Percentiles rank a stretch among this genome's conserved stretches.
Conservation (phyloP, 345 rosid genomes). For the Physaria fendleri region DNA sequence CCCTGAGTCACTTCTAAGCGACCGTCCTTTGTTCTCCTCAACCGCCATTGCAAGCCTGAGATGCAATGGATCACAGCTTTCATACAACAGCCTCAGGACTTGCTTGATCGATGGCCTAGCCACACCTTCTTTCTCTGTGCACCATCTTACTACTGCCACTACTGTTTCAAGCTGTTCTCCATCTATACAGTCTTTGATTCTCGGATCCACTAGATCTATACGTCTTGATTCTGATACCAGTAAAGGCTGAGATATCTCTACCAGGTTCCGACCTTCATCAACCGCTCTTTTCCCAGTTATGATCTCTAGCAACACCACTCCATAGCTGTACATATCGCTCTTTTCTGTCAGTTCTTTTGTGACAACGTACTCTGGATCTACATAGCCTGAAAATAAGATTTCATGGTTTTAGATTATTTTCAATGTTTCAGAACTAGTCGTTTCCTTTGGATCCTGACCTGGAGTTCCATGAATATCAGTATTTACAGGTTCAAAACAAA, state of each 20-base stretch:
- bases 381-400: constrained; percentile 56
- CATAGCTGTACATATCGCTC: constrained; percentile 87
- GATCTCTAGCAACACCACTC: constrained; percentile 83
- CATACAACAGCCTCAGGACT: constrained; percentile 67
- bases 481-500: constrained; percentile 79
- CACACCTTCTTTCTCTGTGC: constrained; percentile 77
- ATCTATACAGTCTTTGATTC: constrained; percentile 53
- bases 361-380: constrained; percentile 90
- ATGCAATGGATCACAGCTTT: constrained; percentile 77
- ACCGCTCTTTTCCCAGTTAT: constrained; percentile 68
- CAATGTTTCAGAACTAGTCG: background rate
- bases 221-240: constrained; percentile 52
- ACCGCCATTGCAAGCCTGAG: constrained; percentile 57
- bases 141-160: constrained; percentile 66
- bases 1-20: constrained; percentile 39
- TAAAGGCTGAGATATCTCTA: constrained; percentile 56
- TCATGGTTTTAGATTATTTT: constrained; percentile 5
- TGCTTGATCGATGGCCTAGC: constrained; percentile 90
- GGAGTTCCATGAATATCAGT: constrained; percentile 96
- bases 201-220: constrained; percentile 58
- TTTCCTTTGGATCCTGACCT: constrained; percentile 41
- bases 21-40: constrained; percentile 58
- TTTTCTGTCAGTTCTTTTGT: constrained; percentile 89
- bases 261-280: constrained; percentile 70
- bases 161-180: constrained; percentile 68